Base-by-base conservation (phyloP, 257 asterid genomes). In the Nicotiana obtusifolia region DNA sequence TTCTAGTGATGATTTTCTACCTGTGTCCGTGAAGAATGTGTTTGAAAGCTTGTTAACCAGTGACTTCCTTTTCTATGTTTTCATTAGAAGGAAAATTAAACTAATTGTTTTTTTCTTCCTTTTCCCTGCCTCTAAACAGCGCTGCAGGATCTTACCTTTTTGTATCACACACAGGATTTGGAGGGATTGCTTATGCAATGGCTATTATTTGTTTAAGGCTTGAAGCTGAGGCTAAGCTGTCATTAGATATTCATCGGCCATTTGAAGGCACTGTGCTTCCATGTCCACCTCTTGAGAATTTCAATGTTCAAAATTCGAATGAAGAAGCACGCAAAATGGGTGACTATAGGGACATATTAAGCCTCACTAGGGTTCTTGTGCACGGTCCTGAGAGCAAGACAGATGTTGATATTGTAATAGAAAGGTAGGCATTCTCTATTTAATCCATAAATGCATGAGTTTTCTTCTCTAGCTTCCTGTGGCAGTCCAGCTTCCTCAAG, bases 371-470 rank as follows among this genome's bases (percentile, higher is more conserved):
- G 87, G 99, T 95, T 86, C 97, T 95, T 81, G 93, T 84, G 84
- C 97, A 88, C 76, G 99, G 99, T 64, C 99, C 99, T 60, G 98
- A 95, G 91, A 95, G 99, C 95, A 95, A 95, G 91, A 91, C 94
- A 78, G 90, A 89, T 66, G 95, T 93, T 19, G 99, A 95, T 87
- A 77, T 84, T 65, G 90, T 92, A 68, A 88, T 92, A 81, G 96
- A 93, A 76, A 92, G 97, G 99, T 95, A 89, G 14, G 28, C 62
- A 22, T 73, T 57, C 24, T 47, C 61, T 44, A 44, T 28, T 73
- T 71, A 22, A 73, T 73, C 41, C 41, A 47, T 73, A 49, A 73
- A 20, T 44, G 78, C 78, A 20, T 20, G 59, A 31, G 57, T 69
- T 69, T 71, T 30, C n/a, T 14, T 49, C 79, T 52, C 57, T 7